phyloP scores from a whole-genome alignment of 306 rosid genomes.

The Cucumis hystrix region DNA sequence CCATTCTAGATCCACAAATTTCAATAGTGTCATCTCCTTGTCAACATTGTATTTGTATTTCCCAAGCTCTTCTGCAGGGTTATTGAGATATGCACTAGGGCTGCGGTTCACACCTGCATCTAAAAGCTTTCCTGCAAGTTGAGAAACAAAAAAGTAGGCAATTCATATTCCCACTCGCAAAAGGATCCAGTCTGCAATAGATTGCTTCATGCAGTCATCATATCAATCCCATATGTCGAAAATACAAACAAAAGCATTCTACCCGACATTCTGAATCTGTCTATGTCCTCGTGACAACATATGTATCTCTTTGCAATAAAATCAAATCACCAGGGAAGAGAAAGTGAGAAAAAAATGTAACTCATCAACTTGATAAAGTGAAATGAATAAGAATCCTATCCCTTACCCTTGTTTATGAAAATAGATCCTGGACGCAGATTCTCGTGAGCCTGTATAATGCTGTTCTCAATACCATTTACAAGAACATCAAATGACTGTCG shows the following conservation, averaged over 20 bases:
- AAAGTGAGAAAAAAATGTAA: not conserved
- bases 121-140: slow-evolving; percentile 63
- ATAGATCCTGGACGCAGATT: slow-evolving; percentile 74
- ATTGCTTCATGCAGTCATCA: not conserved
- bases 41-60: slow-evolving; percentile 66
- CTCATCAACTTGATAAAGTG: not conserved
- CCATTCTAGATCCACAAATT: slow-evolving; percentile 72
- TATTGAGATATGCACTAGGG: slow-evolving; percentile 88
- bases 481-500: slow-evolving; percentile 72
- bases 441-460: slow-evolving; percentile 72
- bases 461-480: slow-evolving; percentile 86
- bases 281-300: not conserved
- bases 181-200: not conserved
- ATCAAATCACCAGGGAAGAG: slow-evolving; percentile 4
- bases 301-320: not conserved
- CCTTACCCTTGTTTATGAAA: slow-evolving; percentile 57
- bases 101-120: slow-evolving; percentile 88
- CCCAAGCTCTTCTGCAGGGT: slow-evolving; percentile 57
- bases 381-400: not conserved
- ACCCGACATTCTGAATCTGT: not conserved
- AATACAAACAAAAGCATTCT: slow-evolving; percentile 1
- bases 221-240: not conserved
- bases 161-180: not conserved
- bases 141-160: not conserved
- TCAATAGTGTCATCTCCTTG: slow-evolving; percentile 81